Percentiles rank a stretch among this genome's conserved stretches.
Evolutionary conservation across 1,284 basidiomycete genomes (phyloP).

Genomic region (Ustilago cynodontis): DNA sequence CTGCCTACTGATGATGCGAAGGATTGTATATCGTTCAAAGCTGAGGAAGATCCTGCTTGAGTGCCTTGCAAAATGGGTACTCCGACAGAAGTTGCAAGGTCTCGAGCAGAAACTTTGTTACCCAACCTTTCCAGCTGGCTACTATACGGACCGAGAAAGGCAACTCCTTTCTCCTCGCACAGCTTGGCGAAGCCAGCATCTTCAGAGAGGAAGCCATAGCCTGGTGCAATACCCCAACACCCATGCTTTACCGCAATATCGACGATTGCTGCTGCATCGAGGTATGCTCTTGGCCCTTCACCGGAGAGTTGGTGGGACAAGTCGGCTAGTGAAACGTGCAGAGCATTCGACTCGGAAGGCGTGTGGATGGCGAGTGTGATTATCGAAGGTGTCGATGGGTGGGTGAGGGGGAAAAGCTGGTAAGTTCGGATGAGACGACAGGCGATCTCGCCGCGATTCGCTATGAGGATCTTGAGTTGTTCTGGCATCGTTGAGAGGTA

Average conservation of each 20-base stretch:
- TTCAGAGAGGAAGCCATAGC: slow-evolving; percentile 43
- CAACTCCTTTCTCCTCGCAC: slow-evolving; percentile 16
- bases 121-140: slow-evolving; percentile 27
- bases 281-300: slow-evolving; percentile 50
- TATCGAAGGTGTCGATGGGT: slow-evolving; percentile 14
- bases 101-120: slow-evolving; percentile 30
- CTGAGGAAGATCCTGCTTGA: background rate
- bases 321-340: slow-evolving; percentile 32
- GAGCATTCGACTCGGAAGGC: slow-evolving; percentile 27
- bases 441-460: slow-evolving; percentile 58
- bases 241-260: slow-evolving; percentile 73
- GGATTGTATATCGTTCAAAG: slow-evolving; percentile 19
- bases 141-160: slow-evolving; percentile 31
- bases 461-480: slow-evolving; percentile 66
- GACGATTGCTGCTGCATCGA: slow-evolving; percentile 70
- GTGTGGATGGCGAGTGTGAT: slow-evolving; percentile 42
- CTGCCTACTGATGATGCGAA: slow-evolving; percentile 15
- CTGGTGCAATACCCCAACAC: slow-evolving; percentile 71
- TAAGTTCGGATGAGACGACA: slow-evolving; percentile 49
- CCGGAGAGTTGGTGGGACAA: slow-evolving; percentile 57
- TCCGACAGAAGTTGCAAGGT: slow-evolving; percentile 14
- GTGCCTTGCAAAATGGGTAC: slow-evolving; percentile 36
- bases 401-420: slow-evolving; percentile 26
- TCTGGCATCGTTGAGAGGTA: background rate
- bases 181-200: slow-evolving; percentile 38